A percentile compares a stretch with the other conserved stretches of the same genome.
phyloP scores from a whole-genome alignment of 192 early-diverging fungal species.

The Coemansia sp. region DNA sequence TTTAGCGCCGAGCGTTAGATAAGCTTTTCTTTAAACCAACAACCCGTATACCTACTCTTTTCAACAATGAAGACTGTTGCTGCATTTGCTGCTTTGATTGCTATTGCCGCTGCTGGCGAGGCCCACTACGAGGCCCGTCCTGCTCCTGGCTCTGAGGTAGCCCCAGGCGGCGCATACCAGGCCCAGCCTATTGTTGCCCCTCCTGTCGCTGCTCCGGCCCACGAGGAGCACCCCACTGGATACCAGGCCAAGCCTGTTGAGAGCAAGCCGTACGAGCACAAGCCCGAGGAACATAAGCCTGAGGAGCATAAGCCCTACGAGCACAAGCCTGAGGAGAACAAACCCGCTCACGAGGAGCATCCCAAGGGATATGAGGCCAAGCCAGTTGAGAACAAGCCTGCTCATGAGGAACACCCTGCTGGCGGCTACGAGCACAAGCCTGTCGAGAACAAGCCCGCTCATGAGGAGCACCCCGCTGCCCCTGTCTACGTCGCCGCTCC shows the following conservation, averaged over 20 bases:
- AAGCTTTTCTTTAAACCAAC: background rate
- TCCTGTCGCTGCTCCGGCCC: constrained; percentile 3
- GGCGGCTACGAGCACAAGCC: background rate
- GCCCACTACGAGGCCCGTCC: constrained; percentile 27
- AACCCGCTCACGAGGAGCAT: constrained; percentile 1
- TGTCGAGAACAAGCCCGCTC: background rate
- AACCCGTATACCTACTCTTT: background rate
- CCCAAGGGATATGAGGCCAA: too few species aligned
- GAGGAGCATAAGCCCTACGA: background rate
- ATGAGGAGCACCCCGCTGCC: constrained; percentile 3
- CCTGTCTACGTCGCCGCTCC: too few species aligned
- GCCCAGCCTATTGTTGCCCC: constrained; percentile 13
- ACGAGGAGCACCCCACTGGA: constrained; percentile 6
- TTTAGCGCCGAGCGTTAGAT: constrained; percentile 4
- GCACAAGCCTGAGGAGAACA: background rate
- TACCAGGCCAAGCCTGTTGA: background rate
- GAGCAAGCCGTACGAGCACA: background rate
- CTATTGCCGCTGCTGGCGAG: constrained; percentile 38
- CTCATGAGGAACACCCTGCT: constrained; percentile 4
- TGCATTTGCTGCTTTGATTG: constrained; percentile 38
- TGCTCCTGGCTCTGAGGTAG: constrained; percentile 1
- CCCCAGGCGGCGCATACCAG: constrained; percentile 11
- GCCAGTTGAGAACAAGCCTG: background rate
- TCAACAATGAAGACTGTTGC: constrained; percentile 34
- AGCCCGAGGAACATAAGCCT: background rate